Base-by-base conservation (phyloP, 768 basidiomycete genomes). In the Serendipita vermifera region DNA sequence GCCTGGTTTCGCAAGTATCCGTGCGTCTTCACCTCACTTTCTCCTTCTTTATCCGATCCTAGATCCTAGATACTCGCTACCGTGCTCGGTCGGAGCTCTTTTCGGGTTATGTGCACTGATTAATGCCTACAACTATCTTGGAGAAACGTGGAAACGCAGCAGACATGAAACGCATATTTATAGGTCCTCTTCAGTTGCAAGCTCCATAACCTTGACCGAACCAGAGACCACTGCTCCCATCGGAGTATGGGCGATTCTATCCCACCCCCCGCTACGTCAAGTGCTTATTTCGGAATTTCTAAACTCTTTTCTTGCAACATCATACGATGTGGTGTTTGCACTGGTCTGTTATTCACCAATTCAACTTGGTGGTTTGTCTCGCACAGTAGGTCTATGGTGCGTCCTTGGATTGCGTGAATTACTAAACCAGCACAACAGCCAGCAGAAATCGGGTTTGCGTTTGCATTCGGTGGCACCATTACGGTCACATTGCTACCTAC, bases 391-490 rank as follows among this genome's bases (percentile, higher is more conserved):
- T 81, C 67, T 70, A 77, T 64, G 31, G n/a, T n/a, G n/a, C n/a
- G n/a, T n/a, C n/a, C n/a, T n/a, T n/a, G n/a, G n/a, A n/a, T n/a
- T n/a, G n/a, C n/a, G n/a, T n/a, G n/a, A n/a, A n/a, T 57, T n/a
- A n/a, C n/a, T n/a, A n/a, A n/a, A n/a, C n/a, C n/a, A n/a, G n/a
- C n/a, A n/a, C n/a, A n/a, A n/a, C n/a, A 82, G 79, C 71, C 74
- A 5, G 72, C 75, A 33, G 70, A 81, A 64, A 84, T 83, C 55
- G 82, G 82, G 20, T 75, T 76, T 62, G 74, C 80, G 4, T 73
- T 84, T 38, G 75, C 81, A 5, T 63, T 70, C 20, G 71, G 77
- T 3, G 82, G 81, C 27, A 53, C 62, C 9, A 72, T 78, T 54
- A 70, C 79, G 20, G 72, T 72, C 27, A 55, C 67, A 3, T 70